A percentile compares a stretch with the other conserved stretches of the same genome.
phyloP scores from a whole-genome alignment of 1,139 yeast species.

The Protomyces arabidopsidicola region DNA sequence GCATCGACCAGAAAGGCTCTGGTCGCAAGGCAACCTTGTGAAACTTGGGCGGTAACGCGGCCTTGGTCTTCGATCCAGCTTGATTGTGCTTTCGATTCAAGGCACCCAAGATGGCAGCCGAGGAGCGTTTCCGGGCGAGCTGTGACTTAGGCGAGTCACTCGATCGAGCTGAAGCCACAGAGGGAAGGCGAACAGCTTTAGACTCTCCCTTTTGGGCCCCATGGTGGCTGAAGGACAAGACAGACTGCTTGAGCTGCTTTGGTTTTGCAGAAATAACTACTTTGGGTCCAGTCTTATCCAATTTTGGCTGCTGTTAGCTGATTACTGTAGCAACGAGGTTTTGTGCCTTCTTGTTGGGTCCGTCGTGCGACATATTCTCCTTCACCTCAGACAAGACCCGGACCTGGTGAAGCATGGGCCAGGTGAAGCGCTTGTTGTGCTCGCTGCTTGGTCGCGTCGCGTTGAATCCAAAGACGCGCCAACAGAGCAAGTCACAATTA shows the following conservation, averaged over 20 bases:
- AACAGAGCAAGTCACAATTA: neutral
- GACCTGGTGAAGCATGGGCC: neutral
- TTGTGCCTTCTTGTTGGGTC: neutral
- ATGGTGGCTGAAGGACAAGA: neutral
- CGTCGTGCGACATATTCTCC: neutral
- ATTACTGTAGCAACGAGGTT: too few relatives aligned
- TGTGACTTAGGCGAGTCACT: neutral
- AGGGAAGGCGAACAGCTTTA: neutral
- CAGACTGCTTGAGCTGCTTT: neutral
- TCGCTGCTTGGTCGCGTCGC: neutral
- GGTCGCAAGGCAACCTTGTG: neutral
- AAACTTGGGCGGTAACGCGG: neutral
- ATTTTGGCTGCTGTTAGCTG: neutral
- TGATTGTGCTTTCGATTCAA: neutral
- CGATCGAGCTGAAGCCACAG: neutral
- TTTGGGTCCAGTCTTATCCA: too few relatives aligned
- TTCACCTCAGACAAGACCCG: neutral
- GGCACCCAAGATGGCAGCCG: neutral
- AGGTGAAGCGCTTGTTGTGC: too few relatives aligned
- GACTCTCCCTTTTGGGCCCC: neutral
- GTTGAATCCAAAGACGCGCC: neutral
- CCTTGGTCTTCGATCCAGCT: neutral
- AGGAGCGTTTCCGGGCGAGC: neutral
- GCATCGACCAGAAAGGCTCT: neutral
- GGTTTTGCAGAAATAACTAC: neutral